Evolutionary conservation across 2,329 filamentous ascomycete species (phyloP).

Genomic region (Apiospora malaysiana): DNA sequence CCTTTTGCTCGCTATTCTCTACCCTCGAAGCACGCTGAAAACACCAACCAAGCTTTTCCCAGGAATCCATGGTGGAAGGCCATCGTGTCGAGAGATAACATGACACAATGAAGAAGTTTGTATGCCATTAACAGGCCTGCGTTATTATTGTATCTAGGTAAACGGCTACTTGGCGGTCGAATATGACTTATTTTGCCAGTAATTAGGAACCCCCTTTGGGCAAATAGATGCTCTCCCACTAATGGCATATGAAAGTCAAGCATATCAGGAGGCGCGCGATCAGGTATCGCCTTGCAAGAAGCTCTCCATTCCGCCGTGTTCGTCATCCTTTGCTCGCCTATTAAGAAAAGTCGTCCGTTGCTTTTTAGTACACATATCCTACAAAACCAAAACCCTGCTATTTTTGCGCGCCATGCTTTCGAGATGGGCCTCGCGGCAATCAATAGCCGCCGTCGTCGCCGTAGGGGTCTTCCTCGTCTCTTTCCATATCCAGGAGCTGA

Average conservation of each 20-base stretch:
- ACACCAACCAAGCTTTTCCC: no score
- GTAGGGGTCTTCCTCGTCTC: neutral
- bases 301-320: neutral
- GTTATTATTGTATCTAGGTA: neutral
- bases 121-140: neutral
- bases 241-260: neutral
- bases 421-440: neutral
- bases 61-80: no score
- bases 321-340: neutral
- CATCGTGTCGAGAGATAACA: no score
- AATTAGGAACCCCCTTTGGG: neutral
- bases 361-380: conserved; percentile 3
- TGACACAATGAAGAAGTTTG: no score
- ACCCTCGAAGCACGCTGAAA: no score
- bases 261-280: neutral
- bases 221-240: neutral
- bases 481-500: neutral
- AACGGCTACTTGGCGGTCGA: neutral
- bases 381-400: neutral
- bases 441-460: conserved; percentile 1
- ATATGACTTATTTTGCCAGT: neutral
- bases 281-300: neutral
- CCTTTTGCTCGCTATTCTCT: neutral
- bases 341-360: neutral
- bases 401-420: neutral